phyloP scores from a whole-genome alignment of 2,329 filamentous ascomycete species.

The Epichloe coenophiala region DNA sequence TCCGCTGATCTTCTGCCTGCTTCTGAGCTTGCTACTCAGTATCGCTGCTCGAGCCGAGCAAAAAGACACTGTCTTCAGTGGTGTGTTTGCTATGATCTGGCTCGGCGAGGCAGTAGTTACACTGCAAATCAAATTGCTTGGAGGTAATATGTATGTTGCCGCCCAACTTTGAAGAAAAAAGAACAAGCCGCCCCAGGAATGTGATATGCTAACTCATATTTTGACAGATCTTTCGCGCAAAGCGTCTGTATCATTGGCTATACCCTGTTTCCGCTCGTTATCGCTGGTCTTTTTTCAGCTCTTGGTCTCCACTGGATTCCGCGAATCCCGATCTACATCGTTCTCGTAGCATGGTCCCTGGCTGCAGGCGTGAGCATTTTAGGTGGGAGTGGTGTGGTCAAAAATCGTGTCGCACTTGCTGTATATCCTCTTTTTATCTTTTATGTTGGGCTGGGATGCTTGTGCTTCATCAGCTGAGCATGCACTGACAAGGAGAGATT shows the following conservation, averaged over 20 bases:
- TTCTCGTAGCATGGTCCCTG: constrained; percentile 83
- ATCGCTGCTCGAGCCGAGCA: constrained; percentile 68
- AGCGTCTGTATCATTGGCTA: constrained; percentile 97
- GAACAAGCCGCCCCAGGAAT: background rate
- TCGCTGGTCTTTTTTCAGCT: constrained; percentile 85
- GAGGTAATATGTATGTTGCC: constrained; percentile 80
- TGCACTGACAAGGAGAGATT: background rate
- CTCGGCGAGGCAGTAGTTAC: constrained; percentile 93
- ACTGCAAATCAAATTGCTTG: constrained; percentile 91
- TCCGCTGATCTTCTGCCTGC: constrained; percentile 82
- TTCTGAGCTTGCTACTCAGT: constrained; percentile 78
- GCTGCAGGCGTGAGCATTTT: constrained; percentile 93
- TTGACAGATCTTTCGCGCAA: constrained; percentile 80
- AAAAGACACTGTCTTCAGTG: constrained; percentile 81
- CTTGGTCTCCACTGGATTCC: constrained; percentile 65
- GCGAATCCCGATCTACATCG: constrained; percentile 78
- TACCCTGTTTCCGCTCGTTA: constrained; percentile 90
- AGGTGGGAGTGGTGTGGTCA: constrained; percentile 87
- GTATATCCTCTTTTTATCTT: constrained; percentile 94
- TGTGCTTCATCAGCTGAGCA: constrained; percentile 86
- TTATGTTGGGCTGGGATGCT: constrained; percentile 80
- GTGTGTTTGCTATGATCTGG: constrained; percentile 95
- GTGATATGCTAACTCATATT: background rate
- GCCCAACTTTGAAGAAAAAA: background rate
- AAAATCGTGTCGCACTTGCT: constrained; percentile 84